Evolutionary conservation across 352 stramenopile genomes (phyloP).

Genomic region (Globisporangium nodosum): DNA sequence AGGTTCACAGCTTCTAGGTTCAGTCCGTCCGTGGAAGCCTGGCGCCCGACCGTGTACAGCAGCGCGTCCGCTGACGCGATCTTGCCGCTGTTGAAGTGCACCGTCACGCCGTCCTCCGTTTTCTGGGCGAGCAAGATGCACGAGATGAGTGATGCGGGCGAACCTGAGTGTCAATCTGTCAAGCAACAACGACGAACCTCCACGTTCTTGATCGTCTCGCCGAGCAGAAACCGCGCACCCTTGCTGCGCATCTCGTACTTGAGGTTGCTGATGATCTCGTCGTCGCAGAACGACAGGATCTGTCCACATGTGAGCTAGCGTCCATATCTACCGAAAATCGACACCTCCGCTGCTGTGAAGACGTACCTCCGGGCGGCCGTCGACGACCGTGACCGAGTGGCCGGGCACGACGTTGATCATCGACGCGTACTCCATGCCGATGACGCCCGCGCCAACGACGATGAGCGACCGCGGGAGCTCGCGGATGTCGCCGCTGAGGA

Average conservation of each 20-base stretch:
- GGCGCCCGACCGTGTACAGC: constrained; percentile 76
- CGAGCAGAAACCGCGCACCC: constrained; percentile 78
- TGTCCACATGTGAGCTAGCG: constrained; percentile 9
- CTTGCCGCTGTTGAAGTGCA: constrained; percentile 76
- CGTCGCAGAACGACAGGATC: constrained; percentile 82
- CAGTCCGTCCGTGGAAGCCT: constrained; percentile 74
- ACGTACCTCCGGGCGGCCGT: constrained; percentile 56
- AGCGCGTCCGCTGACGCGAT: constrained; percentile 61
- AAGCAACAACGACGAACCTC: constrained; percentile 26
- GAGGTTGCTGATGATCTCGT: constrained; percentile 83
- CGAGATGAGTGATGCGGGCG: background rate
- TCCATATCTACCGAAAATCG: background rate
- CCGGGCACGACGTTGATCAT: constrained; percentile 89
- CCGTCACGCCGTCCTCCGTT: constrained; percentile 47
- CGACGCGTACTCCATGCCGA: constrained; percentile 90
- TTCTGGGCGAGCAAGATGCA: constrained; percentile 20
- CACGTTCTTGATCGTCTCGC: constrained; percentile 71
- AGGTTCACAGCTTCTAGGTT: constrained; percentile 82
- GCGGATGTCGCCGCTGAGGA: constrained; percentile 60
- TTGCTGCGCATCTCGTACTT: constrained; percentile 89
- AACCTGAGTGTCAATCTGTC: background rate
- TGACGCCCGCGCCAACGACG: constrained; percentile 80
- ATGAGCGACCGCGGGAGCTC: constrained; percentile 72
- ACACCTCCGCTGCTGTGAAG: background rate
- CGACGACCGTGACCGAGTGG: constrained; percentile 84